These are phyloP conservation scores for Ailanthus altissimus DNA, from an alignment of 345 rosid genomes.

Conservation along the genomic window DNA sequence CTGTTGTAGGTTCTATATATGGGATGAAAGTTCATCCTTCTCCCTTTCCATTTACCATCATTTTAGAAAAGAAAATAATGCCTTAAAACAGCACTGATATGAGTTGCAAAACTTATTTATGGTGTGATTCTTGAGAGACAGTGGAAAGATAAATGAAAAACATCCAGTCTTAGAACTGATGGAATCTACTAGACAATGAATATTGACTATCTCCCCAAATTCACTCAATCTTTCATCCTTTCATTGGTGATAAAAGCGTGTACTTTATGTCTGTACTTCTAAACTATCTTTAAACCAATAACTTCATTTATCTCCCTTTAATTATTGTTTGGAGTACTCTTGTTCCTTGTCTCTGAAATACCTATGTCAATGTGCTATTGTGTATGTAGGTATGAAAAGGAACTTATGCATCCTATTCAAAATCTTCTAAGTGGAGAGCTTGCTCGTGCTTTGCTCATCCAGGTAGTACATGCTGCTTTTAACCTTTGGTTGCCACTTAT, in stretches of 20 bases:
- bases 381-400: conserved; percentile 77
- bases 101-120: background rate
- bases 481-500: conserved; percentile 17
- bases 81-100: background rate
- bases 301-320: background rate
- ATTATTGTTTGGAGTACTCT: background rate
- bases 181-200: background rate
- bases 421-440: conserved; percentile 93
- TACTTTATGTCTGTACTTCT: background rate
- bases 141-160: background rate
- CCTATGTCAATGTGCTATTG: background rate
- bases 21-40: background rate
- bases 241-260: background rate
- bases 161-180: background rate
- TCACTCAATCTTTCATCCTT: background rate
- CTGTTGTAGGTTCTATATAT: background rate
- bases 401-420: conserved; percentile 79
- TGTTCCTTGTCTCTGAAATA: background rate
- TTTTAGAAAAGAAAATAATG: background rate
- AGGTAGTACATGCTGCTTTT: conserved; percentile 47
- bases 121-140: background rate
- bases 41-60: background rate
- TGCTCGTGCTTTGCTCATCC: conserved; percentile 94
- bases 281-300: background rate
- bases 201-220: background rate